Evolutionary conservation across 352 stramenopile genomes (phyloP), one percentile per base, ranked within the genome.

Genomic region (Phytophthora melonis): DNA sequence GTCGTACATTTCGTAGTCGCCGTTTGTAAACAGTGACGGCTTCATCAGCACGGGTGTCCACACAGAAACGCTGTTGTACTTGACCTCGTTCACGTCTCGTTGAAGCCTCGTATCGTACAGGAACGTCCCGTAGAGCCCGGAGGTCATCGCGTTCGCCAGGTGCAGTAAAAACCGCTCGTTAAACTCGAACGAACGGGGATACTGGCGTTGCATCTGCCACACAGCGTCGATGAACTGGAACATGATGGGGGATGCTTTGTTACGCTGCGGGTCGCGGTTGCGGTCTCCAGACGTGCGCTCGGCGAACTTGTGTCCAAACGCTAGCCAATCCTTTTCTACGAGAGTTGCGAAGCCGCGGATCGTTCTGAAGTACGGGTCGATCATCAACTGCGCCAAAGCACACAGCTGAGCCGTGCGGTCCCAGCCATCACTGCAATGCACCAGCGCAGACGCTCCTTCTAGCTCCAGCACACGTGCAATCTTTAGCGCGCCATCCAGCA

Each of bases 361-460:
- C 2, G 91, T 96, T n/a, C 91, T 88, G 59, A 85, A 97, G 67
- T 87, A 95, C 3, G 91, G 91, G 70, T 97, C 91, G 21, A 97
- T 92, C 83, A 97, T 95, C 32, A 97, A 75, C 67, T 97, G 89
- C 5, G 91, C 89, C 6, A 97, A 68, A 50, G 83, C 81, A 45
- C 79, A 88, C 11, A 97, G 70, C 69, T 97, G 91, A 6, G 87
- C 63, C 19, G 91, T 97, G 45, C 91, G 91, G 54, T 97, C 91
- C 90, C 91, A 97, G 8, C 90, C 91, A 58, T 97, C 90, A 62
- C 88, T 96, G 71, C 91, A 97, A 64, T 97, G 91, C 18, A 97
- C 91, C 45, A 97, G 84, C 19, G 81, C 88, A 2, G 87, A 95
- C 0, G 86, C 88, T 16, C 88, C 90, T 78, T 97, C 90, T 18